Conservation (phyloP, 176 grass and related monocot genomes). For the Lolium multiflorum region DNA sequence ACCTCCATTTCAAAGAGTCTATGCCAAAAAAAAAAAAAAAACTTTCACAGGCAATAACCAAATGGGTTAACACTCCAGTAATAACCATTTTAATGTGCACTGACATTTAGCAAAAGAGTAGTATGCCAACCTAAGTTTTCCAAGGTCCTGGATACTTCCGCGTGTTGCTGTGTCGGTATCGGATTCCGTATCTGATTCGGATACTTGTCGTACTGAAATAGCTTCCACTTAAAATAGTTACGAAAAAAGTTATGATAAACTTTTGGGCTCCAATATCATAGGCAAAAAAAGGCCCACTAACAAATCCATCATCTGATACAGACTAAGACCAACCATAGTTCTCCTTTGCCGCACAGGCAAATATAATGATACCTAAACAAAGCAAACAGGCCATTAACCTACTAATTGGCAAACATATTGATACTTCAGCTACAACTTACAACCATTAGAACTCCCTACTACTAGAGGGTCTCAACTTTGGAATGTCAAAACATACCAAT, state of each 20-base stretch:
- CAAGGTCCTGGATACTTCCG: not conserved
- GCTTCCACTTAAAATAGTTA: not conserved
- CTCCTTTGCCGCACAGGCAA: not conserved
- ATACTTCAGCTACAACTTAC: not conserved
- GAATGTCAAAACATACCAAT: slow-evolving; percentile 1
- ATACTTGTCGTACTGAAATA: not conserved
- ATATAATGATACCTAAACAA: not conserved
- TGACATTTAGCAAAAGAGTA: slow-evolving; percentile 3
- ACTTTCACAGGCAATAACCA: not conserved
- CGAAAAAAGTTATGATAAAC: not conserved
- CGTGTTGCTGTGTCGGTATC: not conserved
- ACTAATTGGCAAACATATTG: slow-evolving; percentile 10
- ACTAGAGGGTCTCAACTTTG: not conserved
- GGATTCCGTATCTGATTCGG: not conserved
- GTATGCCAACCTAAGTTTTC: not conserved
- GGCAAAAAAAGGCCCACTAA: not conserved
- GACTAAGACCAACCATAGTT: not conserved
- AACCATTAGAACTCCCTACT: slow-evolving; percentile 14
- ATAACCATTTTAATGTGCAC: slow-evolving; percentile 14
- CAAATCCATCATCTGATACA: not conserved
- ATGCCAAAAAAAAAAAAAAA: not conserved
- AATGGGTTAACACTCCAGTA: not conserved
- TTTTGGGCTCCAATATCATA: not conserved
- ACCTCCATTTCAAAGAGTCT: slow-evolving; percentile 6
- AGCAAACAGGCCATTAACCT: not conserved